A percentile compares a stretch with the other conserved stretches of the same genome.
Evolutionary conservation across 495 filamentous ascomycete genomes (phyloP).

Genomic region (Symbiotaphrina buchneri): DNA sequence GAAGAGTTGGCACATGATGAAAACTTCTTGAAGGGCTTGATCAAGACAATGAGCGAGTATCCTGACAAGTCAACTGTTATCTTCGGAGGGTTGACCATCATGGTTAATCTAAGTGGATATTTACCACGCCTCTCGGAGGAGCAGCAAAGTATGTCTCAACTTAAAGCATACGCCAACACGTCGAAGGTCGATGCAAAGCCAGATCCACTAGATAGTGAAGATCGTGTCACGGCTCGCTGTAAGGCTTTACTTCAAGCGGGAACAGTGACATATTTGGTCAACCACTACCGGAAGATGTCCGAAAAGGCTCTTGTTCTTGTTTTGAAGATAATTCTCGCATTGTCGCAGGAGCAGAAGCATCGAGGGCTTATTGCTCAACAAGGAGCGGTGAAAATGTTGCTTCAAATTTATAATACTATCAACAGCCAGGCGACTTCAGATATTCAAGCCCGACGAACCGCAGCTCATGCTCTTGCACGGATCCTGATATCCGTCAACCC

Average conservation of each 20-base stretch:
- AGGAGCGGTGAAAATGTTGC: constrained; percentile 67
- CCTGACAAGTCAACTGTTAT: constrained; percentile 41
- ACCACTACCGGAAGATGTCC: constrained; percentile 43
- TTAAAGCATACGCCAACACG: constrained; percentile 84
- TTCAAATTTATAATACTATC: constrained; percentile 38
- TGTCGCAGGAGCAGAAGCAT: constrained; percentile 46
- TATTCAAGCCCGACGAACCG: constrained; percentile 27
- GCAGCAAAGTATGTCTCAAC: constrained; percentile 68
- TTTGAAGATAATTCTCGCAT: constrained; percentile 48
- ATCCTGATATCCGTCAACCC: constrained; percentile 84
- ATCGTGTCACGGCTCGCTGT: constrained; percentile 56
- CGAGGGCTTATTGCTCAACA: constrained; percentile 71
- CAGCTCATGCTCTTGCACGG: constrained; percentile 75
- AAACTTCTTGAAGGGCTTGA: constrained; percentile 38
- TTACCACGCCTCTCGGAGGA: constrained; percentile 65
- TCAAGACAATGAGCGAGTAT: constrained; percentile 36
- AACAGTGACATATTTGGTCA: constrained; percentile 48
- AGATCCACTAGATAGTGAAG: constrained; percentile 48
- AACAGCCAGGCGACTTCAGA: constrained; percentile 16
- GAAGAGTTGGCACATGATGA: constrained; percentile 49
- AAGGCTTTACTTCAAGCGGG: constrained; percentile 52
- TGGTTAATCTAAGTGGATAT: constrained; percentile 66
- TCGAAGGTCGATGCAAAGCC: constrained; percentile 33
- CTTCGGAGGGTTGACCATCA: constrained; percentile 67
- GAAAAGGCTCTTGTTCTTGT: constrained; percentile 39